Conservation (phyloP, 495 filamentous ascomycete genomes). For the Delitschia confertaspora region DNA sequence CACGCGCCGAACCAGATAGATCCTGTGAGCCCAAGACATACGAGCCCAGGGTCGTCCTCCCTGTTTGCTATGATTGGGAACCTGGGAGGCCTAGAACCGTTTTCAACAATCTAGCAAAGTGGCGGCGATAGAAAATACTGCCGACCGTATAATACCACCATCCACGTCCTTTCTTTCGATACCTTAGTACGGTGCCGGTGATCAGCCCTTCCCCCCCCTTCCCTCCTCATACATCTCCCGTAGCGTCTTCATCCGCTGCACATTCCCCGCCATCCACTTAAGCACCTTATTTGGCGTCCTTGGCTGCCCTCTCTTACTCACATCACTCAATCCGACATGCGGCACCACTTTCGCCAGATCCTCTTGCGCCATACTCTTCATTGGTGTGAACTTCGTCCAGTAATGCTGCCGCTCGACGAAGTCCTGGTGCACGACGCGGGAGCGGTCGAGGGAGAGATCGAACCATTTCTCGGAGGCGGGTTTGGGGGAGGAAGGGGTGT, state of each 20-base stretch:
- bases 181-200: too few species aligned
- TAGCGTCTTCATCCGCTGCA: constrained; percentile 20
- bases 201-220: neutral
- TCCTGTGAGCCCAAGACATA: too few species aligned
- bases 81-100: too few species aligned
- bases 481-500: neutral
- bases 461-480: constrained; percentile 18
- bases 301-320: constrained; percentile 25
- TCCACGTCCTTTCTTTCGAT: too few species aligned
- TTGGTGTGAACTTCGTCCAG: constrained; percentile 31
- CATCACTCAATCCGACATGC: constrained; percentile 30
- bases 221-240: constrained; percentile 26
- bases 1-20: too few species aligned
- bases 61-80: too few species aligned
- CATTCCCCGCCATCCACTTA: constrained; percentile 12
- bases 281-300: constrained; percentile 24
- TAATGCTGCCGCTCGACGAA: constrained; percentile 36
- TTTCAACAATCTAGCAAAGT: too few species aligned
- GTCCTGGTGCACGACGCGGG: constrained; percentile 34
- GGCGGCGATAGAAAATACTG: too few species aligned
- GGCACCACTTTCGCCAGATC: constrained; percentile 30
- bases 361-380: constrained; percentile 26
- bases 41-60: too few species aligned
- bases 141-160: too few species aligned
- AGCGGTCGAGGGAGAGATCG: constrained; percentile 26